Conservation (phyloP, 495 filamentous ascomycete species). For the Cryomyces minteri region DNA sequence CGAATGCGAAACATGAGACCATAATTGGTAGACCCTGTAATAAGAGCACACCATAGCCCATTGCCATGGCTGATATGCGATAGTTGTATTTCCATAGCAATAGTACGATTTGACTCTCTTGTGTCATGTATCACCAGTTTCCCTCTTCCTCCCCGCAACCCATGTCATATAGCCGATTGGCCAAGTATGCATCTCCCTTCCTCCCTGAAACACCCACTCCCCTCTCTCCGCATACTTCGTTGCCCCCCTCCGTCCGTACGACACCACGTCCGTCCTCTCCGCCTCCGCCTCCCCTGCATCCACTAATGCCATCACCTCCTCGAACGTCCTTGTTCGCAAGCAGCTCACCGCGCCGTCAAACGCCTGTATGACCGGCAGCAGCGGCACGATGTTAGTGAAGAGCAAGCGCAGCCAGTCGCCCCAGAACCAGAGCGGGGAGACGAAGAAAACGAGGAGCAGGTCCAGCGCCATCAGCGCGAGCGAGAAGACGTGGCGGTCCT, state of each 20-base stretch:
- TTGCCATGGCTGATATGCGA: no score
- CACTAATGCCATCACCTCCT: conserved; percentile 41
- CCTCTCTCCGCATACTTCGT: conserved; percentile 1
- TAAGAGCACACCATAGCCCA: no score
- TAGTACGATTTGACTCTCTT: no score
- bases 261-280: background rate
- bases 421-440: conserved; percentile 44
- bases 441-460: conserved; percentile 26
- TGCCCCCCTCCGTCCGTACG: background rate
- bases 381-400: conserved; percentile 44
- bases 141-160: conserved; percentile 6
- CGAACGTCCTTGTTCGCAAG: conserved; percentile 42
- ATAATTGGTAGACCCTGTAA: no score
- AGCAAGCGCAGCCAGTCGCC: conserved; percentile 35
- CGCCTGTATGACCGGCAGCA: conserved; percentile 42
- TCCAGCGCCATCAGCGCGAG: conserved; percentile 35
- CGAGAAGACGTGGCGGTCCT: conserved; percentile 34
- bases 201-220: conserved; percentile 8
- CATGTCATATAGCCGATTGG: conserved; percentile 15
- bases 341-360: conserved; percentile 50
- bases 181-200: conserved; percentile 13
- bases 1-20: no score
- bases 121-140: no score
- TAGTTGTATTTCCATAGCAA: no score
- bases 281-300: conserved; percentile 2